phyloP scores from a whole-genome alignment of 1,284 basidiomycete genomes.

The Sanghuangporus sanghuang region DNA sequence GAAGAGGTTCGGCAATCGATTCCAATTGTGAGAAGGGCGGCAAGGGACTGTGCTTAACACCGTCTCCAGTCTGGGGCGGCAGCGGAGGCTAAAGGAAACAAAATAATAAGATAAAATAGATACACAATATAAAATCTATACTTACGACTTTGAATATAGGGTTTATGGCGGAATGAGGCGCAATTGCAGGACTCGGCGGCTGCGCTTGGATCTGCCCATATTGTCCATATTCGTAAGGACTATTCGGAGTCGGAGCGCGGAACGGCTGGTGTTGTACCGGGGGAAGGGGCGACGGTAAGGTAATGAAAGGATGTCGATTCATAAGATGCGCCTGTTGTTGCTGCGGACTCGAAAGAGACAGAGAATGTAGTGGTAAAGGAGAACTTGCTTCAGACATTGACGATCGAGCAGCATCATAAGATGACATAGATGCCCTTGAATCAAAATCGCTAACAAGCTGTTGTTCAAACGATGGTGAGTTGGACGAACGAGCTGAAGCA shows the following conservation, averaged over 20 bases:
- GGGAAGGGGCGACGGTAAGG: constrained; percentile 39
- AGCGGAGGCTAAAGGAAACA: constrained; percentile 23
- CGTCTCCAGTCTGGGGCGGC: constrained; percentile 25
- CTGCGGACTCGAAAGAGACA: constrained; percentile 54
- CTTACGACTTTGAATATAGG: constrained; percentile 90
- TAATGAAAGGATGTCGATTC: constrained; percentile 27
- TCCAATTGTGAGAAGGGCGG: constrained; percentile 76
- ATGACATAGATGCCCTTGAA: constrained; percentile 58
- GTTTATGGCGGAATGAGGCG: constrained; percentile 61
- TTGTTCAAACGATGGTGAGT: constrained; percentile 77
- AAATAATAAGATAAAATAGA: constrained; percentile 32
- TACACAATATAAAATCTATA: constrained; percentile 32
- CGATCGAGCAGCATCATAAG: constrained; percentile 38
- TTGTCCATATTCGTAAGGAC: constrained; percentile 26
- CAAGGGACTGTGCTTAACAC: constrained; percentile 41
- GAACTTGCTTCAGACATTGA: constrained; percentile 62
- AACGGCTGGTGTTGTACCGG: constrained; percentile 50
- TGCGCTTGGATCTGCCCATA: constrained; percentile 30
- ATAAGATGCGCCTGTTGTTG: constrained; percentile 21
- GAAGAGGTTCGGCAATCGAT: constrained; percentile 71
- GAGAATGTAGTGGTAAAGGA: constrained; percentile 64
- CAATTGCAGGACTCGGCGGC: constrained; percentile 25
- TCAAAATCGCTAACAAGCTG: constrained; percentile 77
- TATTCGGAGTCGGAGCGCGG: constrained; percentile 28
- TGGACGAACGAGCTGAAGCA: constrained; percentile 71